Evolutionary conservation across 345 rosid species (phyloP).

Genomic region (Carallia brachiata): DNA sequence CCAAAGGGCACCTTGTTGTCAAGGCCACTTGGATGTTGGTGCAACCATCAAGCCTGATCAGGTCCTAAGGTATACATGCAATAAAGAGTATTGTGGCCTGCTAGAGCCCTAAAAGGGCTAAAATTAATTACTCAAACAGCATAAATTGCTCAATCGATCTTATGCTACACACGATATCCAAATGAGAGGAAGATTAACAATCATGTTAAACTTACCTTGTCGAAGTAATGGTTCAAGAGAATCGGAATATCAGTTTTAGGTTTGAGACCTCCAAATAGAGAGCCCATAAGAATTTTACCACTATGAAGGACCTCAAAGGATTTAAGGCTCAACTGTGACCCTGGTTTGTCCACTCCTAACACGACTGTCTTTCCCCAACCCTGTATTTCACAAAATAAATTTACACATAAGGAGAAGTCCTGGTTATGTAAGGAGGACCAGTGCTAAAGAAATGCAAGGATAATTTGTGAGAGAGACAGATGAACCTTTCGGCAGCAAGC

Average conservation of each 20-base stretch:
- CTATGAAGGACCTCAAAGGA: slow-evolving; percentile 56
- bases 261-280: slow-evolving; percentile 79
- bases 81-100: too few species aligned
- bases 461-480: neutral
- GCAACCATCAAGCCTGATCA: too few species aligned
- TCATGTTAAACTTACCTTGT: slow-evolving; percentile 40
- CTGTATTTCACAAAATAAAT: slow-evolving; percentile 25
- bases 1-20: neutral
- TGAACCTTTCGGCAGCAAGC: slow-evolving; percentile 66
- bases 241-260: slow-evolving; percentile 78
- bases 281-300: slow-evolving; percentile 57
- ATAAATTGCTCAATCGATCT: neutral
- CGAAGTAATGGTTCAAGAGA: slow-evolving; percentile 58
- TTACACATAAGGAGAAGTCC: neutral
- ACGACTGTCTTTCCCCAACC: slow-evolving; percentile 92
- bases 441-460: neutral
- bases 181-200: neutral
- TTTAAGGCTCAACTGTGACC: slow-evolving; percentile 41
- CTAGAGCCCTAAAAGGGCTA: too few species aligned
- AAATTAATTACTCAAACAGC: too few species aligned
- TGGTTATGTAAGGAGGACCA: too few species aligned
- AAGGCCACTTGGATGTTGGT: neutral
- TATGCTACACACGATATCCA: neutral
- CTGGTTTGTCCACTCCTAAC: slow-evolving; percentile 76
- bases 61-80: too few species aligned